A percentile compares a stretch with the other conserved stretches of the same genome.
Conservation (phyloP, 2,329 filamentous ascomycete genomes). For the Rhynchosporium graminicola region DNA sequence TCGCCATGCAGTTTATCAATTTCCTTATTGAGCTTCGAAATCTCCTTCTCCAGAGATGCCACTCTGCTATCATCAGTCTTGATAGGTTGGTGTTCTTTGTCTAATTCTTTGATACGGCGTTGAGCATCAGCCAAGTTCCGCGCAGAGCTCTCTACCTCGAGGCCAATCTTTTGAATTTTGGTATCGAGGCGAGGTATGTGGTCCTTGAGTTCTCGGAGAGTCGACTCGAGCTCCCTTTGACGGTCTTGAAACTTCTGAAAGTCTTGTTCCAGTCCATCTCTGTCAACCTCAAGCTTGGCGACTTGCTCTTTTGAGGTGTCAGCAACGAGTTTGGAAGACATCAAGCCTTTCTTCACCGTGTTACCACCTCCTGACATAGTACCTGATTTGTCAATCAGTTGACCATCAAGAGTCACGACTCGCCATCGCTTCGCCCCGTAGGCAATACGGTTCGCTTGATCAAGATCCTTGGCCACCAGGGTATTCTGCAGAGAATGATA, state of each 20-base stretch:
- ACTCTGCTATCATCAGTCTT: constrained; percentile 77
- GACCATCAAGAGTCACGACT: constrained; percentile 91
- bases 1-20: constrained; percentile 78
- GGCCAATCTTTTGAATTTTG: constrained; percentile 82
- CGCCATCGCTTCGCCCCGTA: constrained; percentile 94
- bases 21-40: constrained; percentile 73
- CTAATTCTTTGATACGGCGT: constrained; percentile 81
- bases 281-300: constrained; percentile 79
- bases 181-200: constrained; percentile 85
- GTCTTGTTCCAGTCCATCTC: constrained; percentile 79
- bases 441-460: constrained; percentile 96
- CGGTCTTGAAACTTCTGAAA: constrained; percentile 85
- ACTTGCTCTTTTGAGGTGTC: constrained; percentile 90
- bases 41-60: constrained; percentile 72
- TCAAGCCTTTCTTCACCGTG: constrained; percentile 85
- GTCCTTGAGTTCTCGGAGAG: constrained; percentile 70
- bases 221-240: constrained; percentile 75
- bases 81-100: constrained; percentile 77
- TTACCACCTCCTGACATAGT: constrained; percentile 98
- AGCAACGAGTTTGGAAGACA: constrained; percentile 93
- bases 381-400: constrained; percentile 96
- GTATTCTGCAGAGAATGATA: constrained; percentile 96
- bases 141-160: constrained; percentile 86
- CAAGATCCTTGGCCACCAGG: constrained; percentile 84
- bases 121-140: constrained; percentile 83